These are phyloP conservation scores for Solanum rostratum DNA, from an alignment of 257 asterid species.

Conservation along the genomic window DNA sequence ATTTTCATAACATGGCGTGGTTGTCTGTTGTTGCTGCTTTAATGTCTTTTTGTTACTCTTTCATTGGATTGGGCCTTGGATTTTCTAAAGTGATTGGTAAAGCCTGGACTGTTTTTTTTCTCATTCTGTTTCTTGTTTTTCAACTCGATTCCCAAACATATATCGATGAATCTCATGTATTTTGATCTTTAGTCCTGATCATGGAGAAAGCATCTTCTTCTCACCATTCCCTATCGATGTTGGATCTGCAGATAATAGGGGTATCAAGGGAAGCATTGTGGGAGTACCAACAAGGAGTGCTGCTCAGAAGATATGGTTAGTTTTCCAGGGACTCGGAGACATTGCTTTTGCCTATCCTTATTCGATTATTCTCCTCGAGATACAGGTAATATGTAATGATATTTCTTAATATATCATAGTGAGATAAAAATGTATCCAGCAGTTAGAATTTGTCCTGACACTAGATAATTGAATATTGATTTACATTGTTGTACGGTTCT, in stretches of 20 bases:
- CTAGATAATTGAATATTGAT: neutral
- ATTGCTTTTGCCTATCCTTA: conserved; percentile 74
- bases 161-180: neutral
- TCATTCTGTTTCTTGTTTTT: neutral
- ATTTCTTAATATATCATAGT: neutral
- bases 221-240: neutral
- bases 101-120: neutral
- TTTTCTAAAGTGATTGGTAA: conserved; percentile 62
- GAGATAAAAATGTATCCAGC: neutral
- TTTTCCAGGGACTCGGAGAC: conserved; percentile 65
- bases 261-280: conserved; percentile 46
- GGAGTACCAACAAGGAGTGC: conserved; percentile 39
- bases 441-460: neutral
- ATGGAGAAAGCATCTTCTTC: neutral
- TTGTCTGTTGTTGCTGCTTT: conserved; percentile 55
- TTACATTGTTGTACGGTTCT: neutral
- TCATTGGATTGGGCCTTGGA: conserved; percentile 59
- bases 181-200: neutral
- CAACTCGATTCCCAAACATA: neutral
- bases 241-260: conserved; percentile 44
- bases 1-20: conserved; percentile 57
- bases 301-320: conserved; percentile 40
- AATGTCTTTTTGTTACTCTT: conserved; percentile 66
- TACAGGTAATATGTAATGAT: conserved; percentile 34
- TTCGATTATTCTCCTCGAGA: conserved; percentile 50